Percentiles rank a stretch among this genome's conserved stretches.
Evolutionary conservation across 352 stramenopile species (phyloP).

Genomic region (Phytophthora foliorum): DNA sequence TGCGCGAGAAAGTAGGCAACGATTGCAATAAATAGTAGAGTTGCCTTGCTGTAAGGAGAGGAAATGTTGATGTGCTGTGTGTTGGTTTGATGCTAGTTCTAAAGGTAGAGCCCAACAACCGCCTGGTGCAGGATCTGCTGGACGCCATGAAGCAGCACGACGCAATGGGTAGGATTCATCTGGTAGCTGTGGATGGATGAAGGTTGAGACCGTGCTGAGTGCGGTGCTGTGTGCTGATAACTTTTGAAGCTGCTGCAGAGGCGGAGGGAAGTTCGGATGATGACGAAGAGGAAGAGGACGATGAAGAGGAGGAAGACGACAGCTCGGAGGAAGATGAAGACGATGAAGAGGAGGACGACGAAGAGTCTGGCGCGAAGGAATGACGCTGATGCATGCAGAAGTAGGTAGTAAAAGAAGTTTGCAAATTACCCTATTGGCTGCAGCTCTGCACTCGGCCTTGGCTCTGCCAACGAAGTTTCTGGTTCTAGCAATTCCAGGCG

Average conservation of each 20-base stretch:
- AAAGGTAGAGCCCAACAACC: constrained; percentile 64
- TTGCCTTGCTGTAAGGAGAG: neutral
- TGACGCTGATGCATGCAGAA: constrained; percentile 29
- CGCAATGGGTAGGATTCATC: constrained; percentile 45
- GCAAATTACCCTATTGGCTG: constrained; percentile 10
- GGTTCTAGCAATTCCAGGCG: constrained; percentile 59
- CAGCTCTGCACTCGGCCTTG: constrained; percentile 9
- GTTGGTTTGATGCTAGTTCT: constrained; percentile 51
- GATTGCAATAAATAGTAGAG: neutral
- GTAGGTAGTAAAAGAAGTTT: constrained; percentile 13
- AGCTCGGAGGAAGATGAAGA: constrained; percentile 47
- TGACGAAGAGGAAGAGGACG: constrained; percentile 48
- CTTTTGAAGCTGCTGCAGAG: constrained; percentile 35
- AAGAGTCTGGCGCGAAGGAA: constrained; percentile 36
- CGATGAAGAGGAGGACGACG: constrained; percentile 29
- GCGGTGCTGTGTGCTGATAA: neutral
- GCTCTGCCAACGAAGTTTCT: constrained; percentile 12
- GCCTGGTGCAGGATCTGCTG: constrained; percentile 72
- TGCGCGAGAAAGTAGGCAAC: constrained; percentile 54
- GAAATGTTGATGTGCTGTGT: constrained; percentile 5
- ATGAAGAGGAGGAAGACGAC: constrained; percentile 48
- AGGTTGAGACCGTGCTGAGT: neutral
- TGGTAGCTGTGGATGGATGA: neutral
- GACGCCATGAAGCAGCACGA: constrained; percentile 69
- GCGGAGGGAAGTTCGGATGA: constrained; percentile 40